Evolutionary conservation across 495 filamentous ascomycete genomes (phyloP).

Genomic region (Tuber aestivum): DNA sequence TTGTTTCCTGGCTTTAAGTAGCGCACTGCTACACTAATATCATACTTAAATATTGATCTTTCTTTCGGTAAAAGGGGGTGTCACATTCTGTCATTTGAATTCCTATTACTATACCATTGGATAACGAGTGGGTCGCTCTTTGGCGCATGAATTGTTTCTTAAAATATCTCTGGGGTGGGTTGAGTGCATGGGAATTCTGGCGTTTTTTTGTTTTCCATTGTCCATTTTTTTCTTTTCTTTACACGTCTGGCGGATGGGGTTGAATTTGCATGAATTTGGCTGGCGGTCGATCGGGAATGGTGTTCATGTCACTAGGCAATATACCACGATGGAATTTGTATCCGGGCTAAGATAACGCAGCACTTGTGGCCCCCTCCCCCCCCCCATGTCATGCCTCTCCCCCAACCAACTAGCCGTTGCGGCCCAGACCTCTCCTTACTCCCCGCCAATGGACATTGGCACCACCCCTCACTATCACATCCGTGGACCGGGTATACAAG

Average conservation of each 20-base stretch:
- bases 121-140: neutral
- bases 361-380: slow-evolving; percentile 11
- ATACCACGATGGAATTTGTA: neutral
- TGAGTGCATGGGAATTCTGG: slow-evolving; percentile 8
- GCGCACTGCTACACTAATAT: neutral
- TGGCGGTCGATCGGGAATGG: neutral
- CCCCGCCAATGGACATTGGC: neutral
- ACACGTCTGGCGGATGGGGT: neutral
- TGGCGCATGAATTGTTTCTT: neutral
- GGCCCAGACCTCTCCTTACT: neutral
- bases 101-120: slow-evolving; percentile 12
- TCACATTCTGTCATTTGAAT: slow-evolving; percentile 21
- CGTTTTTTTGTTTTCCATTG: slow-evolving; percentile 6
- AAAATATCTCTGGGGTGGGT: neutral
- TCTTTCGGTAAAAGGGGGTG: neutral
- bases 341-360: neutral
- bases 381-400: neutral
- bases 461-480: neutral
- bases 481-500: neutral
- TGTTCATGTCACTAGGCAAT: neutral
- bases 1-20: slow-evolving; percentile 32
- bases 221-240: neutral
- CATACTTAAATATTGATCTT: neutral
- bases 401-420: neutral
- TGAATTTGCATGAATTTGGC: neutral